Percentiles rank a stretch among this genome's conserved stretches.
Evolutionary conservation across 2,329 filamentous ascomycete species (phyloP).

Genomic region (Clonostachys sp.): DNA sequence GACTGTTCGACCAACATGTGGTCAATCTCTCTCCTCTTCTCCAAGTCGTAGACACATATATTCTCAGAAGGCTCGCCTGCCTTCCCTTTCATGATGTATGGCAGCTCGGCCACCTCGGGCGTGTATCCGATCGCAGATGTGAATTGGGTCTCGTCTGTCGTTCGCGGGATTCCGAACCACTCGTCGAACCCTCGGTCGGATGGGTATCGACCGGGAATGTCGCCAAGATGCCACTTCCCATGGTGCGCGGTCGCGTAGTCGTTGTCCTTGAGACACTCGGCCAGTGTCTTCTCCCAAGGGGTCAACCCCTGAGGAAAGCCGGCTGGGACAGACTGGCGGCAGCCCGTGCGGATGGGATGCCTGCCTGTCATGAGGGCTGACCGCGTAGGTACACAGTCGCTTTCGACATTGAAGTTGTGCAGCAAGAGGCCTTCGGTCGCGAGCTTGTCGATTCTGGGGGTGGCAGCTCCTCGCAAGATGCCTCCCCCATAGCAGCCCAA

Average conservation of each 20-base stretch:
- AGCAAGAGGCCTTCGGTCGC: slow-evolving; percentile 21
- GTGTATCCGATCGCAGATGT: slow-evolving; percentile 21
- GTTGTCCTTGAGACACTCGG: slow-evolving; percentile 18
- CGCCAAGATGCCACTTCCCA: slow-evolving; percentile 28
- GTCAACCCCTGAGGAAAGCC: slow-evolving; percentile 24
- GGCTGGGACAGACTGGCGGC: slow-evolving; percentile 22
- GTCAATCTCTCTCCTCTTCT: slow-evolving; percentile 19
- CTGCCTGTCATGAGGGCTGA: slow-evolving; percentile 27
- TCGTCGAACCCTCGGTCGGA: slow-evolving; percentile 27
- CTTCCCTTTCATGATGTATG: slow-evolving; percentile 23
- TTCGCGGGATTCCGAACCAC: slow-evolving; percentile 28
- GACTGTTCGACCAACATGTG: slow-evolving; percentile 22
- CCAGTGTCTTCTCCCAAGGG: slow-evolving; percentile 20
- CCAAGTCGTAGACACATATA: slow-evolving; percentile 22
- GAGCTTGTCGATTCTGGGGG: slow-evolving; percentile 22
- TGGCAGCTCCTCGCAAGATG: slow-evolving; percentile 21
- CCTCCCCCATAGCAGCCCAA: slow-evolving; percentile 26
- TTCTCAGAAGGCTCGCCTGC: slow-evolving; percentile 17
- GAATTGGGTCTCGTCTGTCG: slow-evolving; percentile 27
- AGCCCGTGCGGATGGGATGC: slow-evolving; percentile 25
- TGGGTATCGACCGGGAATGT: slow-evolving; percentile 24
- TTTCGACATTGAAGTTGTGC: slow-evolving; percentile 30
- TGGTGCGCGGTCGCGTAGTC: slow-evolving; percentile 22
- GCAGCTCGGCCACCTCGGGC: slow-evolving; percentile 22
- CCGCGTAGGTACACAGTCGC: slow-evolving; percentile 25